Evolutionary conservation across 768 basidiomycete genomes (phyloP).

Genomic region (Tulasnella sp.): DNA sequence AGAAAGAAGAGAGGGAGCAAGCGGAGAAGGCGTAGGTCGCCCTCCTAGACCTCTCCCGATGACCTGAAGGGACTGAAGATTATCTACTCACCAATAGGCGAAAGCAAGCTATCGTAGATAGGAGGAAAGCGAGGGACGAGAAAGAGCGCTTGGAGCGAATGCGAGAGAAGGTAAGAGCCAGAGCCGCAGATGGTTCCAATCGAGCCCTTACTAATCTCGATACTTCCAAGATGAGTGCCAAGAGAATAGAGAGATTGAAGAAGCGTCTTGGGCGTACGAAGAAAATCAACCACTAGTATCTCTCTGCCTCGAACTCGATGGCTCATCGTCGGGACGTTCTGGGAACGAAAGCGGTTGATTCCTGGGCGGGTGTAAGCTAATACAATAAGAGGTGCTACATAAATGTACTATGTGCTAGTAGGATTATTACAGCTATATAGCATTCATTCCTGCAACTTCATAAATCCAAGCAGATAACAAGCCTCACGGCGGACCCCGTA

Average conservation of each 20-base stretch:
- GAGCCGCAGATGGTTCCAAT: background rate
- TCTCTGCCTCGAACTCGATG: background rate
- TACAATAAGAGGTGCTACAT: background rate
- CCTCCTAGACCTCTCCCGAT: background rate
- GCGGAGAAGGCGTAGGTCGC: slow-evolving; percentile 6
- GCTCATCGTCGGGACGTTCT: background rate
- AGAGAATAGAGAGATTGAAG: slow-evolving; percentile 64
- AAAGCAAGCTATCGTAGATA: slow-evolving; percentile 56
- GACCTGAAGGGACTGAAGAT: background rate
- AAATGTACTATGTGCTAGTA: background rate
- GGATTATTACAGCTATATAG: background rate
- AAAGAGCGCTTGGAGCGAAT: slow-evolving; percentile 46
- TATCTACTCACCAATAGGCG: slow-evolving; percentile 38
- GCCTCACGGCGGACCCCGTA: background rate
- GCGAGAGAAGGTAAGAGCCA: slow-evolving; percentile 43
- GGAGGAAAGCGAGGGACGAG: slow-evolving; percentile 67
- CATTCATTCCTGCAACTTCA: background rate
- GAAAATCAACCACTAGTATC: slow-evolving; percentile 47
- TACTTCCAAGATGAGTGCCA: slow-evolving; percentile 60
- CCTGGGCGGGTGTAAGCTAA: background rate
- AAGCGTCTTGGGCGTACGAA: slow-evolving; percentile 69
- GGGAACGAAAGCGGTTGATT: background rate
- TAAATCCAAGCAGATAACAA: too few species aligned
- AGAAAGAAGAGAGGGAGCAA: slow-evolving; percentile 16
- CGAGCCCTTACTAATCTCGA: background rate